These are phyloP conservation scores for Candida anutae DNA, from an alignment of 1,139 yeast genomes.

Conservation along the genomic window DNA sequence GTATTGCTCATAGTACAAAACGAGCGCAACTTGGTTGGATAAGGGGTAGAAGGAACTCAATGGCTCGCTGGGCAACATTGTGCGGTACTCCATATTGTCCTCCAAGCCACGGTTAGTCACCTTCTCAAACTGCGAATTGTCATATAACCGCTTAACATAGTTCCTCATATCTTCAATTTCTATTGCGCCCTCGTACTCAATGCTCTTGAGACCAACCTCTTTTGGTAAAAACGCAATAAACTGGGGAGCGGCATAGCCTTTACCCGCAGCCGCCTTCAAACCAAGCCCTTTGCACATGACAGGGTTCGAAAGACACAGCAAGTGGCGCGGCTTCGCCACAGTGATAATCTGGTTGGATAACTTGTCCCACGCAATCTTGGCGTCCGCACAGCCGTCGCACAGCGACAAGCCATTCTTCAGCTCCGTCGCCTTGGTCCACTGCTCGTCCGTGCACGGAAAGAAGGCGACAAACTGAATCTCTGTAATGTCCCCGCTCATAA, in stretches of 20 bases:
- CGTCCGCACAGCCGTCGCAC: conserved; percentile 44
- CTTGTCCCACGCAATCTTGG: conserved; percentile 50
- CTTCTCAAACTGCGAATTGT: conserved; percentile 31
- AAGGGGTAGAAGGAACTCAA: conserved; percentile 33
- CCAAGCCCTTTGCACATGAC: conserved; percentile 47
- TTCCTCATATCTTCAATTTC: conserved; percentile 22
- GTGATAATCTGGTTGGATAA: conserved; percentile 41
- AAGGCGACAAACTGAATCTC: conserved; percentile 53
- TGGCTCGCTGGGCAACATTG: conserved; percentile 25
- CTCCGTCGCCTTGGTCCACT: conserved; percentile 34
- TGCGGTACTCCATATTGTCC: conserved; percentile 33
- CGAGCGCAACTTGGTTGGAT: conserved; percentile 37
- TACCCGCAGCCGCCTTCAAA: conserved; percentile 10
- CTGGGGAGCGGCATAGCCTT: conserved; percentile 13
- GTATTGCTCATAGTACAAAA: conserved; percentile 47
- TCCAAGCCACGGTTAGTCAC: conserved; percentile 31
- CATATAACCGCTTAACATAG: conserved; percentile 25
- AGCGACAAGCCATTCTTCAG: conserved; percentile 24
- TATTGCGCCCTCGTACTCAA: conserved; percentile 26
- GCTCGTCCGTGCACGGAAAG: conserved; percentile 48
- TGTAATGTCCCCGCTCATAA: conserved; percentile 40
- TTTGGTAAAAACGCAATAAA: conserved; percentile 36
- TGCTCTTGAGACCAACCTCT: conserved; percentile 22
- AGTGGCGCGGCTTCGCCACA: conserved; percentile 45
- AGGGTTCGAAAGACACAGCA: conserved; percentile 47